Conservation (phyloP, 306 rosid species). For the Nissolia schottii region DNA sequence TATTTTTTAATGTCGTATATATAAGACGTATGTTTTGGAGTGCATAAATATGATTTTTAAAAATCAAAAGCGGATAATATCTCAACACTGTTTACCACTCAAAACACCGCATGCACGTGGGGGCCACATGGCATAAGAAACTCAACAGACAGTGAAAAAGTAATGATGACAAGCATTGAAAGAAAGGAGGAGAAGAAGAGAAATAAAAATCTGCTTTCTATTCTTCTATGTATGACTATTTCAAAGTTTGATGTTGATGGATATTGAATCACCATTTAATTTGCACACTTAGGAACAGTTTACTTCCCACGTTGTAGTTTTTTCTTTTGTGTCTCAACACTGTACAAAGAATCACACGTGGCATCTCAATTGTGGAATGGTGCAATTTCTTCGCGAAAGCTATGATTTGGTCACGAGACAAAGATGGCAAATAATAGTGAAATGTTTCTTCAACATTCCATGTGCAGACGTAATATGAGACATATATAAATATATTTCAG, state of each 20-base stretch:
- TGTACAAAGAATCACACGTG: background rate
- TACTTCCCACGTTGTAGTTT: background rate
- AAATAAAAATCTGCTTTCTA: background rate
- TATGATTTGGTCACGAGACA: conserved; percentile 9
- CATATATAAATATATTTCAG: too few relatives aligned
- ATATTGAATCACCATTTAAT: background rate
- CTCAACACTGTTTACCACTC: conserved; percentile 1
- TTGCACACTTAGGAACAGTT: background rate
- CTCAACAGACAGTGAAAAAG: conserved; percentile 12
- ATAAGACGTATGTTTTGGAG: too few relatives aligned
- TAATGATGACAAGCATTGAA: conserved; percentile 24
- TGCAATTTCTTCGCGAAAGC: background rate
- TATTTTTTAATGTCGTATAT: too few relatives aligned
- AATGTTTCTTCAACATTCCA: too few relatives aligned
- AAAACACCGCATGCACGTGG: conserved; percentile 22
- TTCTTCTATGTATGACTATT: background rate
- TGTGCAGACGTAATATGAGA: too few relatives aligned
- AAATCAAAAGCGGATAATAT: too few relatives aligned
- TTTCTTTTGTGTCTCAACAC: background rate
- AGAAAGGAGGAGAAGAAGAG: background rate
- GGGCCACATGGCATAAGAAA: conserved; percentile 8
- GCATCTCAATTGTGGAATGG: background rate
- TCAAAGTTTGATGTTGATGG: background rate
- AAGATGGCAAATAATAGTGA: too few relatives aligned
- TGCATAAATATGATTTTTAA: too few relatives aligned